Conservation (phyloP, 306 rosid genomes). For the Glycyrrhiza uralensis region DNA sequence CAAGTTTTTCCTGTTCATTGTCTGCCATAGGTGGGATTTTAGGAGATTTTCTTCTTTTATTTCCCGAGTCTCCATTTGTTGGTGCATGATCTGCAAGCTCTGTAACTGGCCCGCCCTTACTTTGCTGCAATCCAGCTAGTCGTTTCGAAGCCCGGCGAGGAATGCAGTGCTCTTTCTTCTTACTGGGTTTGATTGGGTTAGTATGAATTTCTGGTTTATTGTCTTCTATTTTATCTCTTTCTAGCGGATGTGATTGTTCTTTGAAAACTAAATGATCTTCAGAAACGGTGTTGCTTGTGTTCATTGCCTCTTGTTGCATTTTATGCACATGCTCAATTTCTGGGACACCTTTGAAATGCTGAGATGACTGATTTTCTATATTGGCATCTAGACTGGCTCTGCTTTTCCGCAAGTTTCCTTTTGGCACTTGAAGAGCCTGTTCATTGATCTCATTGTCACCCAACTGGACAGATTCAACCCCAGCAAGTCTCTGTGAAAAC, state of each 20-base stretch:
- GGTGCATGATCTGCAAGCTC: slow-evolving; percentile 29
- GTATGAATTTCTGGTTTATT: slow-evolving; percentile 32
- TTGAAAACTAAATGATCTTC: slow-evolving; percentile 28
- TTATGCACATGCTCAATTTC: slow-evolving; percentile 17
- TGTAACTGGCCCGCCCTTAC: slow-evolving; percentile 7
- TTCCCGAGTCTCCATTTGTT: slow-evolving; percentile 22
- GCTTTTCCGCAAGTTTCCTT: slow-evolving; percentile 35
- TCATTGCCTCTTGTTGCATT: slow-evolving; percentile 21
- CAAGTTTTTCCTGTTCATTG: slow-evolving; percentile 32
- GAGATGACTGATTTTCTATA: slow-evolving; percentile 30
- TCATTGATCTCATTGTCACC: slow-evolving; percentile 33
- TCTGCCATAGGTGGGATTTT: slow-evolving; percentile 16
- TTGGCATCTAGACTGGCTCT: slow-evolving; percentile 31
- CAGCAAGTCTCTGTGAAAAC: slow-evolving; percentile 74
- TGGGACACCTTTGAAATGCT: slow-evolving; percentile 20
- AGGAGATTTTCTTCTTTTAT: slow-evolving; percentile 32
- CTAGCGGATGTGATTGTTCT: slow-evolving; percentile 34
- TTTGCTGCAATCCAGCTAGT: slow-evolving; percentile 39
- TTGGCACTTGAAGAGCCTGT: slow-evolving; percentile 38
- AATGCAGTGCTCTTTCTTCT: slow-evolving; percentile 38
- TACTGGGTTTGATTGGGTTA: slow-evolving; percentile 37
- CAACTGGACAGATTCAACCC: slow-evolving; percentile 48
- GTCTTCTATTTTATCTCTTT: slow-evolving; percentile 27
- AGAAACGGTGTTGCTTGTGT: slow-evolving; percentile 22
- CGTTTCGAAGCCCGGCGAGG: slow-evolving; percentile 54